Evolutionary conservation across 2,329 filamentous ascomycete genomes (phyloP), one percentile per base, ranked within the genome.

Genomic region (Scedosporium apiospermum): DNA sequence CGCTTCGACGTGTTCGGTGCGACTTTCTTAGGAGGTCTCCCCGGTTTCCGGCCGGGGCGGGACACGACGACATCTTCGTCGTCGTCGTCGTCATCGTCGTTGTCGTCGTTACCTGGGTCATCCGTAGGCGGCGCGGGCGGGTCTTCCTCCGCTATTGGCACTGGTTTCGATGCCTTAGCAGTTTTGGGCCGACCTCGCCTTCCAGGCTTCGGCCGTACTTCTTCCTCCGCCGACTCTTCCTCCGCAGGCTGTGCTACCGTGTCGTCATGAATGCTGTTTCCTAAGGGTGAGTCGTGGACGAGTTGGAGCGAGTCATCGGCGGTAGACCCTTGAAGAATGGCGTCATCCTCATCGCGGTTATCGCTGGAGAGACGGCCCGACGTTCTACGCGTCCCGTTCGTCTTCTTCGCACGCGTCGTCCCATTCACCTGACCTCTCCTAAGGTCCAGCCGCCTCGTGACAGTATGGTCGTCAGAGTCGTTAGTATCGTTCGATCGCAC

Each of bases 381-480:
- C 55, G 16, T 62, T 41, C n/a, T 67, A 64, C 44, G 67, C 73
- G 18, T 68, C 69, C 16, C 72, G 71, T 42, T 73, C 72, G 7
- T 66, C 65, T n/a, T 68, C 67, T 10, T 71, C 66, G 6, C 65
- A 57, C 76, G 66, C 67, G 73, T 71, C 10, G 69, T 51, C 7
- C 72, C 71, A 44, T 74, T 71, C 10, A 70, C 67, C 53, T 70
- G 59, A 2, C 30, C 46, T 53, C 64, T 62, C 61, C 71, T 69
- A 63, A 86, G 87, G 68, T 87, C 77, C 7, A 88, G 74, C 49
- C 75, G 77, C 62, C 85, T 78, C 63, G 79, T 83, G 14, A 85
- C 80, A 4, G 77, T 75, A 12, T 72, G 71, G 55, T 71, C 73
- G 26, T 61, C 59, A 14, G 72, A 71, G 51, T 72, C 73, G 63